Evolutionary conservation across 1,284 basidiomycete genomes (phyloP), one percentile per base, ranked within the genome.

Genomic region (Fomitopsis palustris): DNA sequence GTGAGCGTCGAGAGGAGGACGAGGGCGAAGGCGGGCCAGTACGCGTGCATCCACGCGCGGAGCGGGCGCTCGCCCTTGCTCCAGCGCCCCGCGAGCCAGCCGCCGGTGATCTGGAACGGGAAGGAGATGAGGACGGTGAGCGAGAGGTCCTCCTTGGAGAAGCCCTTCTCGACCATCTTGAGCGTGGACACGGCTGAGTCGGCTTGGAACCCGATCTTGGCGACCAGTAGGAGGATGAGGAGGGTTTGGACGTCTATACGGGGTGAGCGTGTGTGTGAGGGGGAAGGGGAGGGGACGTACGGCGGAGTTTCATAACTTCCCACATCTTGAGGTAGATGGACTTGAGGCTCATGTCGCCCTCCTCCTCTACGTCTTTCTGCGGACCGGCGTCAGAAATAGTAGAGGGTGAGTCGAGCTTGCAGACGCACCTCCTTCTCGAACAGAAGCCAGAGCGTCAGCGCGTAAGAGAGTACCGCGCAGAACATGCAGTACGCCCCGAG

Each of bases 151-250:
- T 52, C 49, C 49, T 52, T 52, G 16, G 23, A 29, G 49, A 52
- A 52, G 4, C 49, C 49, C 49, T 52, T 52, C 49, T 52, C 49
- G 31, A 52, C 49, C 49, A 52, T 52, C 49, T 52, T 52, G 31
- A 52, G 49, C 33, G 49, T 52, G n/a, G 49, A 52, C n/a, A 52
- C 49, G 49, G 49, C 49, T 4, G 49, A 52, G 49, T 52, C 49
- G 49, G 49, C 49, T 10, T 52, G 49, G 31, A 52, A 52, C 9
- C 49, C 49, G 49, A 52, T 52, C n/a, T 52, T 52, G 16, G 49
- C 49, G 49, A 52, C 49, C 17, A 52, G 49, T 31, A 52, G 49
- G 8, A 52, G 49, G 9, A 52, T 14, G n/a, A 52, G 31, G 31
- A 52, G 49, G n/a, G 49, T 52, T 19, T 52, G 49, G 31, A 52